These are phyloP conservation scores for Chalciporus pseudorubinellus DNA, from an alignment of 768 basidiomycete genomes.

Conservation along the genomic window DNA sequence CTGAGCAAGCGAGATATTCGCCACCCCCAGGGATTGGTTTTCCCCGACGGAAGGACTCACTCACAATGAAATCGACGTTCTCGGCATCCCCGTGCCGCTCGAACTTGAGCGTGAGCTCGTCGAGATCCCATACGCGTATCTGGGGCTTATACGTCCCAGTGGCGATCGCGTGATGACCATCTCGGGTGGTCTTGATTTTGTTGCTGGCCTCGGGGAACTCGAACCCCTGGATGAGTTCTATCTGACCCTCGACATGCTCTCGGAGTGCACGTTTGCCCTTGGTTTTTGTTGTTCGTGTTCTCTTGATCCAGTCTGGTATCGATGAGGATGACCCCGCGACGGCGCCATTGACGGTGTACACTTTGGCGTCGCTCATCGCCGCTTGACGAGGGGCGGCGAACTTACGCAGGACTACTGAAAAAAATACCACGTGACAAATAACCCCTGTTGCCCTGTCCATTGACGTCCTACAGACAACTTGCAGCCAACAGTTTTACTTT, in stretches of 20 bases:
- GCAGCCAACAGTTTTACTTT: too few relatives aligned
- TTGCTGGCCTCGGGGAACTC: constrained; percentile 97
- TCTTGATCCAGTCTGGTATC: constrained; percentile 91
- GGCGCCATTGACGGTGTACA: constrained; percentile 96
- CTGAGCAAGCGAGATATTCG: background rate
- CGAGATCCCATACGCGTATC: constrained; percentile 92
- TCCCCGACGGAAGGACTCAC: constrained; percentile 46
- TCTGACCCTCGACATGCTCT: constrained; percentile 78
- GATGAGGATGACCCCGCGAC: constrained; percentile 84
- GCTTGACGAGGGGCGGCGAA: constrained; percentile 3
- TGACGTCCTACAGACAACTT: too few relatives aligned
- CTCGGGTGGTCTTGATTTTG: constrained; percentile 83
- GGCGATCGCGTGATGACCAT: constrained; percentile 90
- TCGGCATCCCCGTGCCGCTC: constrained; percentile 95
- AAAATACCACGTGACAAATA: constrained; percentile 18
- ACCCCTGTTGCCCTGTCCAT: background rate
- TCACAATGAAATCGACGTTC: constrained; percentile 96
- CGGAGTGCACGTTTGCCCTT: constrained; percentile 56
- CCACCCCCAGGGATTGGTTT: background rate
- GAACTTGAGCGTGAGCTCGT: constrained; percentile 90
- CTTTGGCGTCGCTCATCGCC: constrained; percentile 57
- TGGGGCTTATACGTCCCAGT: constrained; percentile 99
- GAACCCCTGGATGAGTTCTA: constrained; percentile 93
- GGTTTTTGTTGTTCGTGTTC: constrained; percentile 58
- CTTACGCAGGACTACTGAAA: background rate